Conservation (phyloP, 225 moss, liverwort and hornwort genomes). For the Antitrichia curtipendula region DNA sequence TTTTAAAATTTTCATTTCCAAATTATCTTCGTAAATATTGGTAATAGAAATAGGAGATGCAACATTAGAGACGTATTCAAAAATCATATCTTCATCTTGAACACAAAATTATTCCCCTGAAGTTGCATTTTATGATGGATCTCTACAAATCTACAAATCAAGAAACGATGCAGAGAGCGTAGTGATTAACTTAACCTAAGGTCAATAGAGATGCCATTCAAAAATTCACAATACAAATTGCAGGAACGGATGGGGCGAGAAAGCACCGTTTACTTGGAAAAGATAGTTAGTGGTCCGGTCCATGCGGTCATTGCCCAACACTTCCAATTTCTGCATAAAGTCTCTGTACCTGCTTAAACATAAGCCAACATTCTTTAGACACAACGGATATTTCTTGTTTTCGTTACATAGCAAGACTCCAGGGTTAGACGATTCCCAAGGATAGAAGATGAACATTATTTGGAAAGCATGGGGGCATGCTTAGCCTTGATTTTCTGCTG, state of each 20-base stretch:
- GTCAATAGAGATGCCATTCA: background rate
- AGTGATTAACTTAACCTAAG: background rate
- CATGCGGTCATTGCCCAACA: slow-evolving; percentile 48
- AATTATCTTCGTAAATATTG: background rate
- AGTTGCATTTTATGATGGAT: background rate
- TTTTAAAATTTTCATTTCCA: background rate
- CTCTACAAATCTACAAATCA: background rate
- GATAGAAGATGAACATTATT: background rate
- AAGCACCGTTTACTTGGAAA: slow-evolving; percentile 73
- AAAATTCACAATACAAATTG: background rate
- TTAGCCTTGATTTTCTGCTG: background rate
- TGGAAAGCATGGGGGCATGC: background rate
- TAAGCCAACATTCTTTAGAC: background rate
- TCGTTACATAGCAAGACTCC: background rate
- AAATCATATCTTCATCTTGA: background rate
- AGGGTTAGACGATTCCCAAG: background rate
- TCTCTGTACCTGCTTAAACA: slow-evolving; percentile 48
- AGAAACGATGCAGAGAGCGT: background rate
- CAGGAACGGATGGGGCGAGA: background rate
- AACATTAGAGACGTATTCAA: background rate
- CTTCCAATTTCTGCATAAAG: slow-evolving; percentile 59
- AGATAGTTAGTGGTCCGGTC: slow-evolving; percentile 73
- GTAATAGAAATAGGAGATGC: background rate
- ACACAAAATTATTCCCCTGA: background rate
- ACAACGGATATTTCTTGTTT: background rate